Base-by-base conservation (phyloP, 306 rosid genomes). In the Dryas octopetala region DNA sequence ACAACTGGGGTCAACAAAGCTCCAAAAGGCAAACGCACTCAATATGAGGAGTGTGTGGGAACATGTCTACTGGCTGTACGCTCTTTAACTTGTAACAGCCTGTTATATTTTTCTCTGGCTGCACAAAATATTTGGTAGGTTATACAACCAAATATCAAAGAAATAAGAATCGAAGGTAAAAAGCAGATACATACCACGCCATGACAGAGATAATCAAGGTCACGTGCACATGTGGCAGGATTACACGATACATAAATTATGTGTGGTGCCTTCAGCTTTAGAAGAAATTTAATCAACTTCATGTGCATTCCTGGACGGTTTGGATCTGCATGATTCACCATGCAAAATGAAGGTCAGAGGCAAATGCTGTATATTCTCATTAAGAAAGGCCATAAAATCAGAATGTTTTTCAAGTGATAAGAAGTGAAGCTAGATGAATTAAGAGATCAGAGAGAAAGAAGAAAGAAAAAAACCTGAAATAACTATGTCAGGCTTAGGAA, bases 231-330 rank as follows among this genome's bases (percentile, higher is more conserved):
- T 68, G 98, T 95, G 62, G 97, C 96, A 28, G 96, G 98, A 89
- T 95, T 95, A 77, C 98, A 95, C 10, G 98, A 95, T 26, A 95
- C 97, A 63, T 95, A 95, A 45, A 95, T 95, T 80, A 95, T 79
- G 66, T 91, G 90, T 15, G 89, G 88, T 4, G 86, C 91, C 87
- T 76, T 95, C 57, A 94, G 96, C 59, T 90, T 85, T 71, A 95
- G 86, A 69, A 91, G 90, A 85, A 86, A 95, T 67, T 86, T 95
- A 43, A 95, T 88, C 89, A 95, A 80, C 91, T 95, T 95, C 96
- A 91, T 87, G 91, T 90, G 97, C 98, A 95, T 91, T 73, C 98
- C 98, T 45, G 98, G 98, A 75, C 98, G 97, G 78, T 95, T 95
- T 73, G 97, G 97, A 87, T 95, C 97, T 95, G 88, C 81, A 79